Percentiles rank a stretch among this genome's conserved stretches.
phyloP scores from a whole-genome alignment of 495 filamentous ascomycete species.

The Trichoderma virens region DNA sequence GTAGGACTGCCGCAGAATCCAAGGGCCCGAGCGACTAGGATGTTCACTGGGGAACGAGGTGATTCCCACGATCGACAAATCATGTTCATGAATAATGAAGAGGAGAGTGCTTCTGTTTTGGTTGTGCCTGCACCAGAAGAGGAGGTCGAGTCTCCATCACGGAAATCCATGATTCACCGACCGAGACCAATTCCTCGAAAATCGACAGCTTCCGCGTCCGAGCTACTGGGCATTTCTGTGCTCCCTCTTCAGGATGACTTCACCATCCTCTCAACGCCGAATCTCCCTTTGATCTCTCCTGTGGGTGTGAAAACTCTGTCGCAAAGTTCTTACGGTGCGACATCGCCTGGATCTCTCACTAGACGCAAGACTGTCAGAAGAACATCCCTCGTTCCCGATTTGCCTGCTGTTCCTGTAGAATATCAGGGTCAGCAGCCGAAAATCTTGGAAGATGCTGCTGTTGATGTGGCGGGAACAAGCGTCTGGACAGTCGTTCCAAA shows the following conservation, averaged over 20 bases:
- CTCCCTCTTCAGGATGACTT: neutral
- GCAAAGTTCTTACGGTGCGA: neutral
- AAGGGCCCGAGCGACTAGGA: constrained; percentile 31
- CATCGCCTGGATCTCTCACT: neutral
- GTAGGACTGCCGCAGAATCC: constrained; percentile 45
- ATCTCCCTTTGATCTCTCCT: neutral
- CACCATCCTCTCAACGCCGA: neutral
- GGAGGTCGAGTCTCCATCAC: constrained; percentile 19
- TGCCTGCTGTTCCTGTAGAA: constrained; percentile 30
- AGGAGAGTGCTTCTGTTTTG: constrained; percentile 38
- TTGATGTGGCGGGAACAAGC: neutral
- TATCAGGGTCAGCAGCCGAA: constrained; percentile 17
- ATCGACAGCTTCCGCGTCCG: constrained; percentile 27
- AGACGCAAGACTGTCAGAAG: constrained; percentile 22
- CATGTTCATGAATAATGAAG: constrained; percentile 46
- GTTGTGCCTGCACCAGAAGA: constrained; percentile 27
- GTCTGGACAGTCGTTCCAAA: neutral
- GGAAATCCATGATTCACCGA: constrained; percentile 17
- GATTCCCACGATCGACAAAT: constrained; percentile 36
- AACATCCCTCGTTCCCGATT: constrained; percentile 33
- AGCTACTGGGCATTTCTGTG: neutral
- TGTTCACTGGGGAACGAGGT: constrained; percentile 21
- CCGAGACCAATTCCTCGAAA: constrained; percentile 5
- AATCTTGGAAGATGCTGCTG: neutral
- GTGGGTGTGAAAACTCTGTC: neutral